Evolutionary conservation across 2,329 filamentous ascomycete genomes (phyloP).

Genomic region (Trichoderma harzianum): DNA sequence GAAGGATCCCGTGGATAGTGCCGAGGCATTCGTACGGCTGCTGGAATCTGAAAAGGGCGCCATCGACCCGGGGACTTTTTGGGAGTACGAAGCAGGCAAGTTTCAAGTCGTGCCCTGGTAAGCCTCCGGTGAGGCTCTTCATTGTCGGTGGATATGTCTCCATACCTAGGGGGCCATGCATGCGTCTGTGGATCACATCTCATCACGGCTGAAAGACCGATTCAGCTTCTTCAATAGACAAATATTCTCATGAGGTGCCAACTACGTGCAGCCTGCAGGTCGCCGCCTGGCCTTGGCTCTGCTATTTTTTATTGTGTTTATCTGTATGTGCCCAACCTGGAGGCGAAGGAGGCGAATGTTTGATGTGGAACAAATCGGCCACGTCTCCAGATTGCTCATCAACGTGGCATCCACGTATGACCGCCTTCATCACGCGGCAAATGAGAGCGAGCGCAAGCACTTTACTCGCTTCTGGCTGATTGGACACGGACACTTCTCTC

Average conservation of each 20-base stretch:
- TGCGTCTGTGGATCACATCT: not conserved
- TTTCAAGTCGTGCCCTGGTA: conserved; percentile 4
- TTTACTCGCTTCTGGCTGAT: not conserved
- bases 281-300: not conserved
- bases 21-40: conserved; percentile 7
- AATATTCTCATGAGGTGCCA: not conserved
- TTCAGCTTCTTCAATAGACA: not conserved
- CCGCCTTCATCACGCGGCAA: not conserved
- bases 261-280: not conserved
- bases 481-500: not conserved
- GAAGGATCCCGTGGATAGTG: conserved; percentile 13
- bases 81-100: conserved; percentile 9
- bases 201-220: not conserved
- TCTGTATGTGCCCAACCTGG: not conserved
- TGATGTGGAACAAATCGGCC: not conserved
- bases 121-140: not conserved
- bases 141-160: not conserved
- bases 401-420: not conserved
- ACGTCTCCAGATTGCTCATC: not conserved
- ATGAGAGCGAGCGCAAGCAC: not conserved
- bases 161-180: not conserved
- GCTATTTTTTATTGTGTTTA: not conserved
- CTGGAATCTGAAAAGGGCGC: conserved; percentile 9
- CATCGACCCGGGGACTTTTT: conserved; percentile 9
- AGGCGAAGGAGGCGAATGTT: not conserved